These are phyloP conservation scores for Lagenidium sp. DNA, from an alignment of 352 stramenopile genomes.

Conservation along the genomic window DNA sequence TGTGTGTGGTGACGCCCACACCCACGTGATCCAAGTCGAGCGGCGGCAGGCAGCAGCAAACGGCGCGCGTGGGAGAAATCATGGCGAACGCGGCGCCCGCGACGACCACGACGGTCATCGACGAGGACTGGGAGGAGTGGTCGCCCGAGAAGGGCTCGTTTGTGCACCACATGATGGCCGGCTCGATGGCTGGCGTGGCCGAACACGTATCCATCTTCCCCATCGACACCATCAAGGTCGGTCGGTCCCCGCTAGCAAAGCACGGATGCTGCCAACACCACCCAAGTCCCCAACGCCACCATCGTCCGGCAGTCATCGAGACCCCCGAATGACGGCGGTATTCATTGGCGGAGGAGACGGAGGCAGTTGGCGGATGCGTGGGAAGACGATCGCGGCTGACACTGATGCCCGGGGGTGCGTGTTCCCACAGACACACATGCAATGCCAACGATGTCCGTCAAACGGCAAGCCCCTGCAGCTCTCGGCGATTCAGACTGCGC, in stretches of 20 bases:
- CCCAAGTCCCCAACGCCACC: no score
- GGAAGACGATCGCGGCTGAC: no score
- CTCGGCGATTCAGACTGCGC: conserved; percentile 51
- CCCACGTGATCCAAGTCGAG: background rate
- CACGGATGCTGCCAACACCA: no score
- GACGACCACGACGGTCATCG: conserved; percentile 20
- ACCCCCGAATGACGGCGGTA: no score
- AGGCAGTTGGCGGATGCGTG: no score
- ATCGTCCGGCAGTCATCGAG: no score
- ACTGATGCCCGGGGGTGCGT: no score
- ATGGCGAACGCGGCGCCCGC: conserved; percentile 14
- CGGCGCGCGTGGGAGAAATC: no score
- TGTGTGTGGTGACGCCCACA: no score
- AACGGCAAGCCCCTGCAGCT: conserved; percentile 51
- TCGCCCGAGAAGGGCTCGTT: conserved; percentile 91
- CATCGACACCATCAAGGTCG: conserved; percentile 86
- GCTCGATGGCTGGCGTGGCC: conserved; percentile 92
- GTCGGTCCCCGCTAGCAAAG: no score
- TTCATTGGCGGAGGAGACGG: no score
- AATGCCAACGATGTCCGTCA: conserved; percentile 81
- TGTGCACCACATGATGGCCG: conserved; percentile 92
- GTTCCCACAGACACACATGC: conserved; percentile 93
- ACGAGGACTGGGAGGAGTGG: conserved; percentile 93
- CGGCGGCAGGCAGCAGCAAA: no score
- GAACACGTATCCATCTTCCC: conserved; percentile 98